Evolutionary conservation across 164 flowering plant species (phyloP), one percentile per base, ranked within the genome.

Genomic region (Saururus chinensis): DNA sequence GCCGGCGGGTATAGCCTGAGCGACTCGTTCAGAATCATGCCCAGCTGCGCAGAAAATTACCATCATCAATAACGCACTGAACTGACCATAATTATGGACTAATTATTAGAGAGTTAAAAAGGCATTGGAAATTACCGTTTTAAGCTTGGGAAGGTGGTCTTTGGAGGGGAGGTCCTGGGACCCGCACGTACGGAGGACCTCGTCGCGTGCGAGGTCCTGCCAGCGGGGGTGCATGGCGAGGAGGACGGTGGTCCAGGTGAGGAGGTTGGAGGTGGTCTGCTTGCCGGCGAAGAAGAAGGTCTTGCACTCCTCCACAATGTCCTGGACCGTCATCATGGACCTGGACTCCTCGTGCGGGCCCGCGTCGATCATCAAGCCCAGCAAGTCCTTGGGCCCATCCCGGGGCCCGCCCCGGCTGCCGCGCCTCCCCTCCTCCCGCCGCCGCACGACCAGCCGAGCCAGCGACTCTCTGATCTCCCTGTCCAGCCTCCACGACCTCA

Each of bases 261-360:
- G 84, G 87, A 93, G 62, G 67, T 85, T 90, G 52, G 99, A 81
- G 41, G 96, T 90, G 42, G 99, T 88, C 66, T 88, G 93, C 64
- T 93, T 87, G 25, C 99, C 96, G 55, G 99, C 99, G 40, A 93
- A 93, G 83, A 90, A 88, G 69, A 93, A 90, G 60, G 80, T 83
- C 79, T 93, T 93, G 82, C 99, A 93, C 75, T 93, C 99, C 67
- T 90, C 97, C 0, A 87, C 84, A 1, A 90, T 91, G 82, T 93
- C 99, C 22, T 79, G 49, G 7, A 75, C 77, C 0, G 88, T 84
- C 42, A 90, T 72, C 9, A 60, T 65, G 21, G 73, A 57, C 14
- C 75, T 6, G 20, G 73, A 24, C 23, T 54, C 35, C 26, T 60
- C 69, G 23, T 59, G 53, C 19, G 66, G 10, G 4, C 75, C 70